Percentiles rank a stretch among this genome's conserved stretches.
Evolutionary conservation across 2,329 filamentous ascomycete genomes (phyloP).

Genomic region (Monilinia polystroma): DNA sequence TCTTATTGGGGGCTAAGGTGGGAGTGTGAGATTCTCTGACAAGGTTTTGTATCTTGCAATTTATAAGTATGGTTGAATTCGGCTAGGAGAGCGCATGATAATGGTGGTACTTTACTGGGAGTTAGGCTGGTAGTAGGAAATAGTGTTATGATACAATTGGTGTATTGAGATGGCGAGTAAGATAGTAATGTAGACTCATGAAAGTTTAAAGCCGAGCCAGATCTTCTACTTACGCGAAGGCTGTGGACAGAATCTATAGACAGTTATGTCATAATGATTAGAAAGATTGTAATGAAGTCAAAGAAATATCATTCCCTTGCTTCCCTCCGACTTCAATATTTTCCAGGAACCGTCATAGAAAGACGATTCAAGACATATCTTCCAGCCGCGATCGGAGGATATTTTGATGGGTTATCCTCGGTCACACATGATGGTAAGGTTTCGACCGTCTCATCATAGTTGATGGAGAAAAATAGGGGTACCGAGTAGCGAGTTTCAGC

Average conservation of each 20-base stretch:
- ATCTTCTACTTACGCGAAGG: not conserved
- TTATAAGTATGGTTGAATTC: too few species aligned
- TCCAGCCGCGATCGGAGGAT: constrained; percentile 37
- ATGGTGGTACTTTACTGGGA: too few species aligned
- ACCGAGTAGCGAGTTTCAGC: constrained; percentile 53
- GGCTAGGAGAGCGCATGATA: too few species aligned
- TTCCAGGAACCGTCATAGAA: constrained; percentile 33
- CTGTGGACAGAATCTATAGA: not conserved
- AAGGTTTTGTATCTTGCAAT: too few species aligned
- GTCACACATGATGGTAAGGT: constrained; percentile 37
- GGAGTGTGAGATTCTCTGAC: too few species aligned
- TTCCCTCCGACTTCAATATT: constrained; percentile 1
- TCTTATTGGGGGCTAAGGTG: too few species aligned
- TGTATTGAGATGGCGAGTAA: too few species aligned
- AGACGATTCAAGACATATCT: constrained; percentile 38
- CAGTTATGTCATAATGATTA: not conserved
- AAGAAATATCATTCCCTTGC: not conserved
- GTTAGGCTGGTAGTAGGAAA: too few species aligned
- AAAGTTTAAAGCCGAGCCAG: too few species aligned
- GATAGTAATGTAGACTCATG: too few species aligned
- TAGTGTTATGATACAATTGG: too few species aligned
- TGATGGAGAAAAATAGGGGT: constrained; percentile 52
- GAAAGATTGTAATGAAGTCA: not conserved
- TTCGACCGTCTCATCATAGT: constrained; percentile 39
- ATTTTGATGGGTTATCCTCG: constrained; percentile 35